Percentiles rank a stretch among this genome's conserved stretches.
Evolutionary conservation across 306 rosid genomes (phyloP).

Genomic region (Myrica gale): DNA sequence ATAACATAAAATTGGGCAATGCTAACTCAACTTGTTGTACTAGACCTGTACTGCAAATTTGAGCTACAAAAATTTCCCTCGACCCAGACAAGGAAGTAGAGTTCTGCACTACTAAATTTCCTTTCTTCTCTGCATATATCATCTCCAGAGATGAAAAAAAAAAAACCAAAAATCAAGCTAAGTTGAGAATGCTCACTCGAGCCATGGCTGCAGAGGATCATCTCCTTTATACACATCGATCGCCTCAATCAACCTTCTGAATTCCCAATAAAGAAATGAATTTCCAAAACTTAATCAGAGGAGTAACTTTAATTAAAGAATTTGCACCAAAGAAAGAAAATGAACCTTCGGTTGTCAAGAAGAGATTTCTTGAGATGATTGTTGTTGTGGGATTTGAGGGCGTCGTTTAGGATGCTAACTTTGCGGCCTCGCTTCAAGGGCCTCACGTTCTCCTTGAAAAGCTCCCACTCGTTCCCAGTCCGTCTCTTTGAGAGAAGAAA

Average conservation of each 20-base stretch:
- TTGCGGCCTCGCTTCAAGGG: slow-evolving; percentile 95
- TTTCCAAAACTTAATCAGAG: neutral
- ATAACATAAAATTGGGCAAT: neutral
- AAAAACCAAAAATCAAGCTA: neutral
- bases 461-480: slow-evolving; percentile 87
- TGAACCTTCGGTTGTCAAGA: slow-evolving; percentile 53
- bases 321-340: neutral
- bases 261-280: neutral
- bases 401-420: slow-evolving; percentile 55
- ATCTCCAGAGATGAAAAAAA: neutral
- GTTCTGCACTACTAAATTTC: neutral
- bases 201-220: slow-evolving; percentile 91
- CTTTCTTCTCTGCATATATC: neutral
- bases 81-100: neutral
- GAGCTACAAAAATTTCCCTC: neutral
- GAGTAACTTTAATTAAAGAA: neutral
- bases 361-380: slow-evolving; percentile 62
- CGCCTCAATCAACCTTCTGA: slow-evolving; percentile 61
- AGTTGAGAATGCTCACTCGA: slow-evolving; percentile 52
- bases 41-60: neutral
- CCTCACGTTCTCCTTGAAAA: slow-evolving; percentile 84
- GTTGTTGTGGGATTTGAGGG: slow-evolving; percentile 58
- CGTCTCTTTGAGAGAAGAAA: slow-evolving; percentile 59
- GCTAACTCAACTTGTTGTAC: neutral
- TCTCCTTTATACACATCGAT: slow-evolving; percentile 75